Evolutionary conservation across 106 monocot species (phyloP).

Genomic region (Triglochin maritima): DNA sequence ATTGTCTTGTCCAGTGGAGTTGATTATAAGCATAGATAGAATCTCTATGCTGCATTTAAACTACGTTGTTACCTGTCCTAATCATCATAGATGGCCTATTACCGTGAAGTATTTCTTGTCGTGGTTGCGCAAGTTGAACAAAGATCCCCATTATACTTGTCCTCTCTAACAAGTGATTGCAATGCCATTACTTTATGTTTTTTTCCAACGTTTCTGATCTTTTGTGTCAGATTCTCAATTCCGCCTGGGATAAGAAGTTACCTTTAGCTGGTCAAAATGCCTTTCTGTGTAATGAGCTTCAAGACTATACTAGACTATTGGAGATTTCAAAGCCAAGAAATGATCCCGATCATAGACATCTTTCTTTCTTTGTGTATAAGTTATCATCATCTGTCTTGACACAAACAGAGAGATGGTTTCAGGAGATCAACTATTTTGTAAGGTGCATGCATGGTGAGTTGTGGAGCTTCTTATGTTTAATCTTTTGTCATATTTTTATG

Average conservation of each 20-base stretch:
- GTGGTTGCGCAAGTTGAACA: too few relatives aligned
- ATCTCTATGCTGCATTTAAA: too few relatives aligned
- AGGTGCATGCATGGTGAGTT: conserved; percentile 85
- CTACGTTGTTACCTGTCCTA: too few relatives aligned
- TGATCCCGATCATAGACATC: conserved; percentile 63
- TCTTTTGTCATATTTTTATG: not conserved
- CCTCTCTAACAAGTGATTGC: too few relatives aligned
- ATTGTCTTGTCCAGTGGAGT: too few relatives aligned
- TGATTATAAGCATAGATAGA: too few relatives aligned
- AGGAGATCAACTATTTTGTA: conserved; percentile 52
- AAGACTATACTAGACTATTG: conserved; percentile 31
- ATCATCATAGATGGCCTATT: too few relatives aligned
- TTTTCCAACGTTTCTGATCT: not conserved
- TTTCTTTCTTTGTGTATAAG: conserved; percentile 61
- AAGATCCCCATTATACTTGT: too few relatives aligned
- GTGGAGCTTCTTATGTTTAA: not conserved
- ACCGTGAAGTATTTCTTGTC: too few relatives aligned
- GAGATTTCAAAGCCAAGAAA: conserved; percentile 54
- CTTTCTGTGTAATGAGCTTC: conserved; percentile 38
- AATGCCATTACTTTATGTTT: not conserved
- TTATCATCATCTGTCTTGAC: conserved; percentile 23
- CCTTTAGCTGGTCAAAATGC: conserved; percentile 39
- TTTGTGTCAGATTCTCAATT: conserved; percentile 46
- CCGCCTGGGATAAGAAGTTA: conserved; percentile 61
- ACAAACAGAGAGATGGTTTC: conserved; percentile 36